phyloP scores from a whole-genome alignment of 2,329 filamentous ascomycete genomes.

The Penicillium sp. region DNA sequence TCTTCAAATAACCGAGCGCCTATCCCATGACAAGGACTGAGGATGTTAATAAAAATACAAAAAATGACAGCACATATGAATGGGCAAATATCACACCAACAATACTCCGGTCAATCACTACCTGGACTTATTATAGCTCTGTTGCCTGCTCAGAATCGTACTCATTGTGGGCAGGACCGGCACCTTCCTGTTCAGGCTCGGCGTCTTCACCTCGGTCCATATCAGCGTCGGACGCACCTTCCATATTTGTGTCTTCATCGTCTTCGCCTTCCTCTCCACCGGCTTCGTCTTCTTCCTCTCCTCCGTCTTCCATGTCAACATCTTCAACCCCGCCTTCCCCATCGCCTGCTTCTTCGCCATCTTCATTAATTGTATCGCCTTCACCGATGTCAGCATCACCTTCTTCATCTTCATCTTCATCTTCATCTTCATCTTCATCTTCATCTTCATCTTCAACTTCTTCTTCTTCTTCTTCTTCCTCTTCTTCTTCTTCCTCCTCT shows the following conservation, averaged over 20 bases:
- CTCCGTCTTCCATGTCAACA: slow-evolving; percentile 19
- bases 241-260: slow-evolving; percentile 19
- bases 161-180: slow-evolving; percentile 20
- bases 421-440: slow-evolving; percentile 19
- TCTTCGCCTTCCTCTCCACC: slow-evolving; percentile 23
- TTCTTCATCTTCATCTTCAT: slow-evolving; percentile 19
- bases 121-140: background rate
- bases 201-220: slow-evolving; percentile 24
- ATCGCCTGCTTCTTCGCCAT: slow-evolving; percentile 17
- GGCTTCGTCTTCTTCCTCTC: slow-evolving; percentile 19
- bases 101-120: background rate
- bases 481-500: slow-evolving; percentile 21
- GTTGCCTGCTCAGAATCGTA: slow-evolving; percentile 19
- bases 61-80: too few species aligned
- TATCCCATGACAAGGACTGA: too few species aligned
- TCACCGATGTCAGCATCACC: slow-evolving; percentile 20
- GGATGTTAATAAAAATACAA: too few species aligned
- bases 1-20: too few species aligned
- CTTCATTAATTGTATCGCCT: slow-evolving; percentile 20
- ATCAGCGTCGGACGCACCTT: slow-evolving; percentile 6
- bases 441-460: slow-evolving; percentile 23
- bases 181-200: slow-evolving; percentile 15
- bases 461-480: slow-evolving; percentile 20
- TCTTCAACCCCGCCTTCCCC: slow-evolving; percentile 23
- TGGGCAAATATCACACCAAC: background rate